These are phyloP conservation scores for Pittosporum tobira DNA, from an alignment of 129 eudicot genomes.

Conservation along the genomic window DNA sequence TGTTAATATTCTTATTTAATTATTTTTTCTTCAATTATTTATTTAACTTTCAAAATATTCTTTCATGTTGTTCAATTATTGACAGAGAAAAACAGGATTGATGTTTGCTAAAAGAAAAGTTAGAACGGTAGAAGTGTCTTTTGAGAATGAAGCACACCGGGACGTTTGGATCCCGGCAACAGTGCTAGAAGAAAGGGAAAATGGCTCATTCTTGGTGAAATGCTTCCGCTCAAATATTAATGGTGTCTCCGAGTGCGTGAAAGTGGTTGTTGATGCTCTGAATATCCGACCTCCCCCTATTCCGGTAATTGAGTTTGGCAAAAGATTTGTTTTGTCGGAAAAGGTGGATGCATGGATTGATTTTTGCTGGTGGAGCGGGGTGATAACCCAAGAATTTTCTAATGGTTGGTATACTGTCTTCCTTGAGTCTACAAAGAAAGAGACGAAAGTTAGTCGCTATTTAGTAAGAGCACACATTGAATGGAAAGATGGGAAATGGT, in stretches of 20 bases:
- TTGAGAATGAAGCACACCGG: no score
- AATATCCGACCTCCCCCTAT: conserved; percentile 75
- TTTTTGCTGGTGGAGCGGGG: conserved; percentile 73
- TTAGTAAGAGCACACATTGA: conserved; percentile 60
- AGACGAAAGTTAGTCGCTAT: conserved; percentile 33
- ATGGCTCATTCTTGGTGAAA: conserved; percentile 43
- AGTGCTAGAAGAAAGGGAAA: conserved; percentile 26
- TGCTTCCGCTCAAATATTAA: conserved; percentile 18
- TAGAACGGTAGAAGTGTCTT: no score
- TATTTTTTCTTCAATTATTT: no score
- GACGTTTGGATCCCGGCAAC: no score
- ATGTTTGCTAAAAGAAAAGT: no score
- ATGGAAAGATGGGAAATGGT: conserved; percentile 81
- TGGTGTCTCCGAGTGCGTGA: conserved; percentile 22
- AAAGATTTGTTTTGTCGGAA: conserved; percentile 47
- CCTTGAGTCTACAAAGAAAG: conserved; percentile 44
- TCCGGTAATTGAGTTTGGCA: conserved; percentile 35
- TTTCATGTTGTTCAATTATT: no score
- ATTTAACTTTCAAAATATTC: no score
- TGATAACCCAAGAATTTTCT: conserved; percentile 52
- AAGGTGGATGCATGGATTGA: conserved; percentile 65
- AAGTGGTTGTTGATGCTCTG: conserved; percentile 36
- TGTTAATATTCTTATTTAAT: no score
- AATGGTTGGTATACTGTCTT: conserved; percentile 57
- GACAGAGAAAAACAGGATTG: no score